Evolutionary conservation across 495 filamentous ascomycete species (phyloP).

Genomic region (Aspergillus olivimuriae): DNA sequence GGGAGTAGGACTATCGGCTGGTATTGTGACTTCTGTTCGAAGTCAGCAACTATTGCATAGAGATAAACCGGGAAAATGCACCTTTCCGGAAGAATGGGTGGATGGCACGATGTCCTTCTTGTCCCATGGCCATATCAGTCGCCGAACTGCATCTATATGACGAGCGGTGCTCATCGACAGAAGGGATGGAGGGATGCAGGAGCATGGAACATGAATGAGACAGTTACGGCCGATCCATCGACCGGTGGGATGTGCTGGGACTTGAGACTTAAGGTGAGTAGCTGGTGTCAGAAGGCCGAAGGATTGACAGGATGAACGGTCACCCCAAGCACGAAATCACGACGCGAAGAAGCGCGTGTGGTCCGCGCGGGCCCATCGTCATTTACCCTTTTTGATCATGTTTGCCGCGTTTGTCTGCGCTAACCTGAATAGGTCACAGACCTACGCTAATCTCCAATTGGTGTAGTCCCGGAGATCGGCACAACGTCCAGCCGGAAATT

Average conservation of each 20-base stretch:
- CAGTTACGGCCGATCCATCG: neutral
- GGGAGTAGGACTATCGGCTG: neutral
- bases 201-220: constrained; percentile 1
- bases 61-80: no score
- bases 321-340: constrained; percentile 6
- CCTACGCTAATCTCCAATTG: neutral
- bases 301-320: no score
- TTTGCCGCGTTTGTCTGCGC: constrained; percentile 3
- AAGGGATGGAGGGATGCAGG: neutral
- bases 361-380: constrained; percentile 4
- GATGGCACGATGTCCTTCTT: constrained; percentile 32
- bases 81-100: constrained; percentile 41
- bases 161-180: constrained; percentile 17
- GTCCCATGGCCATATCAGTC: constrained; percentile 37
- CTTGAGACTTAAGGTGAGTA: neutral
- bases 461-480: constrained; percentile 8
- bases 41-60: no score
- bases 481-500: constrained; percentile 37
- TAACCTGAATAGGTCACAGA: no score
- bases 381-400: constrained; percentile 1
- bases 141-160: constrained; percentile 20
- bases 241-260: no score
- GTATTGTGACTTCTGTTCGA: no score
- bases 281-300: no score
- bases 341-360: constrained; percentile 9